Conservation (phyloP, 2,329 filamentous ascomycete species). For the Xylaria arbuscula region DNA sequence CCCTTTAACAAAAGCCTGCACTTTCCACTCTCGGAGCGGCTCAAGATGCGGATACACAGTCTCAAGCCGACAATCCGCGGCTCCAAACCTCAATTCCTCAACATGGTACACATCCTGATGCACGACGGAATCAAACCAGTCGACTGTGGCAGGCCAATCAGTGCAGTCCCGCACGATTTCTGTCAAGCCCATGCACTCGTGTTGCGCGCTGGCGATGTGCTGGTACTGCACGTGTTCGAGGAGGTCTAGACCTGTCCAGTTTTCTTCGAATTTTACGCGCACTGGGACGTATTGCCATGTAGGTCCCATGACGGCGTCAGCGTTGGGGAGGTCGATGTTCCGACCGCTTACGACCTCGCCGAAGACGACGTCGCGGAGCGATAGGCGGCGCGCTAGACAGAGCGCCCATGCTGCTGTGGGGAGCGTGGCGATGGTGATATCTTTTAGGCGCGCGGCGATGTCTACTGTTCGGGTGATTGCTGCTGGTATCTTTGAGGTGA, state of each 20-base stretch:
- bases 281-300: constrained; percentile 76
- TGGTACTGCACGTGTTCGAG: constrained; percentile 66
- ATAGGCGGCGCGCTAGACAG: constrained; percentile 66
- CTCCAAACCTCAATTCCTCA: constrained; percentile 61
- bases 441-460: constrained; percentile 60
- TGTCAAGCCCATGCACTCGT: constrained; percentile 65
- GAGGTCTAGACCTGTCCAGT: constrained; percentile 64
- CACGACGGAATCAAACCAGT: constrained; percentile 67
- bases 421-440: constrained; percentile 71
- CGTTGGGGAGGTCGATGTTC: constrained; percentile 65
- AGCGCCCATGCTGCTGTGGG: constrained; percentile 76
- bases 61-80: constrained; percentile 59
- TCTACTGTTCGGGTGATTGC: constrained; percentile 57
- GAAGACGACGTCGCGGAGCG: constrained; percentile 68
- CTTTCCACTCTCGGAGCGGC: constrained; percentile 67
- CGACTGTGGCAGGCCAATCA: constrained; percentile 54
- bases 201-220: constrained; percentile 65
- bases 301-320: constrained; percentile 70
- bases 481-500: constrained; percentile 54
- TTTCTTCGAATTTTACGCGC: constrained; percentile 64
- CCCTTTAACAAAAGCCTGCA: constrained; percentile 68
- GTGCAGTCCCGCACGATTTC: constrained; percentile 64
- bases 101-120: constrained; percentile 71
- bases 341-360: constrained; percentile 74
- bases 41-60: constrained; percentile 69